Evolutionary conservation across 768 basidiomycete species (phyloP).

Genomic region (Naganishia onofrii): DNA sequence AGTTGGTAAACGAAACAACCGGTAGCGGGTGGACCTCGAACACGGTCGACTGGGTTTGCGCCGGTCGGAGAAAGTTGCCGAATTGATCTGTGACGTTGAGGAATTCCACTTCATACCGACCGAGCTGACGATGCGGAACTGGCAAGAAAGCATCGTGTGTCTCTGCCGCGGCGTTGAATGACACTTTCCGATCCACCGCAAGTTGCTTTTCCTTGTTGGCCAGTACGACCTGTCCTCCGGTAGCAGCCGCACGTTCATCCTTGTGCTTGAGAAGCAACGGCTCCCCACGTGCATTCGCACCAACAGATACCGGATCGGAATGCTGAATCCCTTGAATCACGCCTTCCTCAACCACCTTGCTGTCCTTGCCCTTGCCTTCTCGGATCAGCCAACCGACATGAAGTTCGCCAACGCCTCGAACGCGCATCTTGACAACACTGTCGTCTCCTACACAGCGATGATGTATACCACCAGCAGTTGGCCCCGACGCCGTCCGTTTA

Average conservation of each 20-base stretch:
- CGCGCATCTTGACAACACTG: slow-evolving; percentile 41
- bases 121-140: slow-evolving; percentile 33
- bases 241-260: background rate
- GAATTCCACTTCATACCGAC: slow-evolving; percentile 64
- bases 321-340: slow-evolving; percentile 47
- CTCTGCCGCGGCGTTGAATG: background rate
- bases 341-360: slow-evolving; percentile 33
- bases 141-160: slow-evolving; percentile 16
- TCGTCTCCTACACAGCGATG: slow-evolving; percentile 45
- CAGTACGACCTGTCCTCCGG: slow-evolving; percentile 11
- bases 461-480: background rate
- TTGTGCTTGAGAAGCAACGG: slow-evolving; percentile 30
- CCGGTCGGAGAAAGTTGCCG: slow-evolving; percentile 65
- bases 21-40: slow-evolving; percentile 25
- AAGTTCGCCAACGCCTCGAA: slow-evolving; percentile 44
- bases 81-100: slow-evolving; percentile 72
- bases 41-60: slow-evolving; percentile 1
- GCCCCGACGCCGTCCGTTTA: background rate
- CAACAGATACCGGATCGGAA: background rate
- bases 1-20: slow-evolving; percentile 13
- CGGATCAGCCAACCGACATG: slow-evolving; percentile 41
- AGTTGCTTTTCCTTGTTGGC: background rate
- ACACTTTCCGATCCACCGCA: background rate
- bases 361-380: slow-evolving; percentile 28
- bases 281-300: background rate